Base-by-base conservation (phyloP, 2,329 filamentous ascomycete species). In the Grosmannia serpens region DNA sequence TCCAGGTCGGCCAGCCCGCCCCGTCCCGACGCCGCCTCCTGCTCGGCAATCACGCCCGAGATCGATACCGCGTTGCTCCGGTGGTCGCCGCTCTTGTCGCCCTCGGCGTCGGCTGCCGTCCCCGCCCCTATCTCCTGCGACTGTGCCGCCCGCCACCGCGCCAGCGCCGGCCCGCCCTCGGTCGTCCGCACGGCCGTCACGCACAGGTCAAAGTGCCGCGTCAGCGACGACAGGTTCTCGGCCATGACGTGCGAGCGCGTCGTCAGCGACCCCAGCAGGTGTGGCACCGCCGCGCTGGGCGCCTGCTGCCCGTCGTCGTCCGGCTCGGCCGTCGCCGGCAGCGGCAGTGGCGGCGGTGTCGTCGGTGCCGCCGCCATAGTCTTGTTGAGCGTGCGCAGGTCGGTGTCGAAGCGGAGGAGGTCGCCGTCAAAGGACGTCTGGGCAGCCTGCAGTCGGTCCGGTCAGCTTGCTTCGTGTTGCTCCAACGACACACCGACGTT, bases 111-210 rank as follows among this genome's bases (percentile, higher is more conserved):
- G 9, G 26, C 70, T 81, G 33, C 80, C 80, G 64, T 88, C 86
- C 1, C 22, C 44, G 17, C 51, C 20, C n/a, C 33, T n/a, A n/a
- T n/a, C 20, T 59, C 53, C 31, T 24, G 44, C 24, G 59, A 47
- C 26, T 57, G 56, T 50, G 85, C 86, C 0, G 84, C 86, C 62
- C 83, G 86, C 55, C 82, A 80, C 13, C 85, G 82, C 7, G 86
- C 87, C 52, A 85, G 76, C 6, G 84, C 86, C 15, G 84, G 84
- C 6, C 86, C 88, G 33, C 87, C 88, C 73, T 96, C 91, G 3
- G 91, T 96, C 55, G 92, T 90, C 60, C 91, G 88, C 50, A 96
- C 86, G 1, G 92, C 92, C 1, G 87, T 92, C 17, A 95, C 89
- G 70, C 92, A 96, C 63, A 95, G 83, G 70, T 97, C 92, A 69